Evolutionary conservation across 495 filamentous ascomycete genomes (phyloP).

Genomic region (Penicillium paxilli): DNA sequence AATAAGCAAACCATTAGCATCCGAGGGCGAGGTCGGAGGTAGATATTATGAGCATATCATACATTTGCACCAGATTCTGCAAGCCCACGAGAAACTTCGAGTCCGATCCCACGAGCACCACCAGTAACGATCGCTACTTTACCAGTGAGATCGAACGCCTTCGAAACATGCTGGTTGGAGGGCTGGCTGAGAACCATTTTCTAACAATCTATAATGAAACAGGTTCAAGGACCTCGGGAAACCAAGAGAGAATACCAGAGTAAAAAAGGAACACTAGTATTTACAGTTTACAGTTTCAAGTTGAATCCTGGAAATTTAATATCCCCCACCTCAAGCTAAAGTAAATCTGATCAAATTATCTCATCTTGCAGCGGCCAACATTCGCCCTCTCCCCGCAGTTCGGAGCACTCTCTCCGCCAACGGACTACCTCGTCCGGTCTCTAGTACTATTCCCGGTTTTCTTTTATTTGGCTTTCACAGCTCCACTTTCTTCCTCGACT

Average conservation of each 20-base stretch:
- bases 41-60: neutral
- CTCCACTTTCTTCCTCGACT: no score
- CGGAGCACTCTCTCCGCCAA: neutral
- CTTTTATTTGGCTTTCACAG: neutral
- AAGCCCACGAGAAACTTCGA: constrained; percentile 66
- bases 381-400: neutral
- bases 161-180: constrained; percentile 35
- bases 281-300: no score
- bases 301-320: no score
- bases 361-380: neutral
- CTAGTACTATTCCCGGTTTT: neutral
- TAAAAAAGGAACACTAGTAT: no score
- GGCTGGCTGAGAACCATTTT: constrained; percentile 43
- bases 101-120: constrained; percentile 77
- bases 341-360: no score
- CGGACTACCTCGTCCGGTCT: neutral
- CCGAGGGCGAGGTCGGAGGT: neutral
- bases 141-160: constrained; percentile 35
- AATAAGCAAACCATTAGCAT: neutral
- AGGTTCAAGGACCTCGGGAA: no score
- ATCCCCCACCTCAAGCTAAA: no score
- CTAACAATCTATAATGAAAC: neutral
- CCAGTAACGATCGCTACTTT: constrained; percentile 39
- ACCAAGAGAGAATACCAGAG: no score
- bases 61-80: constrained; percentile 79